phyloP scores from a whole-genome alignment of 441 rosid genomes.

The Erodium moschatum region DNA sequence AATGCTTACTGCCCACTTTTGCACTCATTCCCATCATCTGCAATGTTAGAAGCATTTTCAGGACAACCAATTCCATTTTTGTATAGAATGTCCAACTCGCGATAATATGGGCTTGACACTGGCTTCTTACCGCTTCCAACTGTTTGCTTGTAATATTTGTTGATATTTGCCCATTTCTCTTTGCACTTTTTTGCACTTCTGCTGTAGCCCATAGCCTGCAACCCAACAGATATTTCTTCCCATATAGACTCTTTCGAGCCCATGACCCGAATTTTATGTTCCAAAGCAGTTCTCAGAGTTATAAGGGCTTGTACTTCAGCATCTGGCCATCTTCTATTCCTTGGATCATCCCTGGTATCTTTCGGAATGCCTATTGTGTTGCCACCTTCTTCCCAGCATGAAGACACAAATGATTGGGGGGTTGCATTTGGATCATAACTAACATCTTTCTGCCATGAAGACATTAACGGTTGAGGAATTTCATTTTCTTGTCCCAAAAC shows the following conservation, averaged over 20 bases:
- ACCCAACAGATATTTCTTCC: slow-evolving; percentile 58
- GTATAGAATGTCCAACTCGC: slow-evolving; percentile 40
- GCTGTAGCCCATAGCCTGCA: slow-evolving; percentile 49
- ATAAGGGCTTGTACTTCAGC: slow-evolving; percentile 69
- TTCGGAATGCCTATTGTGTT: slow-evolving; percentile 23
- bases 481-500: slow-evolving; percentile 36
- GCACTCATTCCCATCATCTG: slow-evolving; percentile 5
- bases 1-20: slow-evolving; percentile 6
- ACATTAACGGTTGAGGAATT: slow-evolving; percentile 21
- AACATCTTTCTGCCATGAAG: too few relatives aligned
- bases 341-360: slow-evolving; percentile 19
- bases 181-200: slow-evolving; percentile 61
- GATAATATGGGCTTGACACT: slow-evolving; percentile 44
- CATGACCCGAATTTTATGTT: slow-evolving; percentile 28
- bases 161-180: slow-evolving; percentile 85
- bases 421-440: too few relatives aligned
- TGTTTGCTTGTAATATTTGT: slow-evolving; percentile 54
- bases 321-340: slow-evolving; percentile 57
- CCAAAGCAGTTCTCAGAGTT: slow-evolving; percentile 39
- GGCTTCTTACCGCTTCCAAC: slow-evolving; percentile 38
- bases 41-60: slow-evolving; percentile 15
- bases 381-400: slow-evolving; percentile 24
- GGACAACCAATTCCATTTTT: slow-evolving; percentile 25
- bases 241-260: slow-evolving; percentile 39
- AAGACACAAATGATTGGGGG: not conserved